Conservation (phyloP, 208 protist species). For the Trypanosomatidae sp. region DNA sequence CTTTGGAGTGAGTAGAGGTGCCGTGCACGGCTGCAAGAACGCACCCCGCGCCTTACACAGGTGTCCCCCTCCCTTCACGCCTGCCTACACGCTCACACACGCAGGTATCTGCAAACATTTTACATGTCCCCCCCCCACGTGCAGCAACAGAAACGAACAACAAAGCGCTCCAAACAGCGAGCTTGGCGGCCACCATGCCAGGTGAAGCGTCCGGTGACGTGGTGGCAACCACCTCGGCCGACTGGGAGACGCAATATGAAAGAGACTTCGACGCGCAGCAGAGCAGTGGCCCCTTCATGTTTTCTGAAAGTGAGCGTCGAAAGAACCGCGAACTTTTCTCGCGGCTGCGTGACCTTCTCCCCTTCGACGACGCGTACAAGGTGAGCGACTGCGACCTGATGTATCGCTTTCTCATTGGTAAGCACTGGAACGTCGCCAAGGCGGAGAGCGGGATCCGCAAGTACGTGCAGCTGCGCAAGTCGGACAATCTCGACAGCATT, state of each 20-base stretch:
- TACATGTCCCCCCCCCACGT: not conserved
- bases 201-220: not conserved
- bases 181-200: not conserved
- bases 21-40: not conserved
- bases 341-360: slow-evolving; percentile 48
- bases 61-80: not conserved
- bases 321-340: slow-evolving; percentile 60
- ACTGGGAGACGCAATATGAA: slow-evolving; percentile 49
- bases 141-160: not conserved
- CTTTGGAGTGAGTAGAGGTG: not conserved
- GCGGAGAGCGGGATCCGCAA: slow-evolving; percentile 40
- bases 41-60: too few relatives aligned
- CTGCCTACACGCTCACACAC: not conserved
- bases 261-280: slow-evolving; percentile 34
- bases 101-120: not conserved
- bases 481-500: slow-evolving; percentile 51
- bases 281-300: slow-evolving; percentile 37
- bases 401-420: slow-evolving; percentile 81
- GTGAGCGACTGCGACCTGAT: slow-evolving; percentile 79
- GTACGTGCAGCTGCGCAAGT: slow-evolving; percentile 52
- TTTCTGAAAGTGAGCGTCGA: slow-evolving; percentile 47
- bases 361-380: slow-evolving; percentile 68
- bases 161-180: not conserved
- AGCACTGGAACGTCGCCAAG: slow-evolving; percentile 45
- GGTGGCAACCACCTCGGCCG: not conserved